A percentile compares a stretch with the other conserved stretches of the same genome.
These are phyloP conservation scores for Pythium phragmiticola DNA, from an alignment of 352 stramenopile species.

Conservation along the genomic window DNA sequence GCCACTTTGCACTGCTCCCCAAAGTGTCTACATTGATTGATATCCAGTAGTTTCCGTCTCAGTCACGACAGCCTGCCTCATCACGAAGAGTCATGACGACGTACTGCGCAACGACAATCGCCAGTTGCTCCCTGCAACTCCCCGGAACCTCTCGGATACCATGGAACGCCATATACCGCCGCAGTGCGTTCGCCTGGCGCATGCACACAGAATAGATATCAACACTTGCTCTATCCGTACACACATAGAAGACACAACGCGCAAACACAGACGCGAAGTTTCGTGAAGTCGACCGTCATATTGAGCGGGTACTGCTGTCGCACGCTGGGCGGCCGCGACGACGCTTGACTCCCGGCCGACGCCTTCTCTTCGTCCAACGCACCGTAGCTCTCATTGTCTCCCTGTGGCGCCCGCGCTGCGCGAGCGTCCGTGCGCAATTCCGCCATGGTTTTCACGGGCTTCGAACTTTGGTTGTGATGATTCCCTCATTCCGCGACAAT, in stretches of 20 bases:
- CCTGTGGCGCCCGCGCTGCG: neutral
- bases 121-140: slow-evolving; percentile 53
- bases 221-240: neutral
- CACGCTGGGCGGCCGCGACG: slow-evolving; percentile 27
- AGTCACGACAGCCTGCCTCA: neutral
- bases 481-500: slow-evolving; percentile 22
- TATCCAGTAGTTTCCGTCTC: neutral
- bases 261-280: slow-evolving; percentile 43
- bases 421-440: slow-evolving; percentile 18
- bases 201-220: neutral
- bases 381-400: neutral
- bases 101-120: slow-evolving; percentile 64
- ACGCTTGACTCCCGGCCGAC: slow-evolving; percentile 1
- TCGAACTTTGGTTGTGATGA: slow-evolving; percentile 14
- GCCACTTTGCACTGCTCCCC: slow-evolving; percentile 57
- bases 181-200: slow-evolving; percentile 46
- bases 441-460: slow-evolving; percentile 8
- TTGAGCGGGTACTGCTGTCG: slow-evolving; percentile 56
- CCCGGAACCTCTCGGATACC: slow-evolving; percentile 48
- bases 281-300: slow-evolving; percentile 69
- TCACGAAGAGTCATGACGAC: neutral
- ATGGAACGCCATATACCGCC: slow-evolving; percentile 68
- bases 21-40: slow-evolving; percentile 48
- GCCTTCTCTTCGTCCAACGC: slow-evolving; percentile 16
- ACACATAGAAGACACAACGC: neutral